Conservation (phyloP, 2,329 filamentous ascomycete species). For the Neurospora crassa region DNA sequence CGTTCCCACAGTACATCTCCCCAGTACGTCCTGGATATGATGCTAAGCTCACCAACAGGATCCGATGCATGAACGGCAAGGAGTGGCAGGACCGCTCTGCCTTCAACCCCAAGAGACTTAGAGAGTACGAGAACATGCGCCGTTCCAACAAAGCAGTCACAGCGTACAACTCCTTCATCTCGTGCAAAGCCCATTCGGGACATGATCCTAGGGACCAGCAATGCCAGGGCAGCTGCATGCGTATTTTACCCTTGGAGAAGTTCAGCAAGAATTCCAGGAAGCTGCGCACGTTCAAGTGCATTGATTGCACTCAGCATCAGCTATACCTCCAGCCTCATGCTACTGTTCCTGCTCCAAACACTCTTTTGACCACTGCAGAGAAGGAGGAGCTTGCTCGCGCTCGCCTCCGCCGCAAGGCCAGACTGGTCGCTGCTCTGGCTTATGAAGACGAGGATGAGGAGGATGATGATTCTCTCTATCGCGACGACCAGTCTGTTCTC, state of each 20-base stretch:
- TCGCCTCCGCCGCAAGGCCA: neutral
- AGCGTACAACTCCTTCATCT: conserved; percentile 17
- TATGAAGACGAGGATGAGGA: neutral
- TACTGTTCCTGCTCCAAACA: neutral
- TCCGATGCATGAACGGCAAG: conserved; percentile 22
- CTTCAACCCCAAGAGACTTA: conserved; percentile 23
- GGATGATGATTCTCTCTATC: neutral
- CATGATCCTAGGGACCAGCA: conserved; percentile 10
- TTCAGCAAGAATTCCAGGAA: neutral
- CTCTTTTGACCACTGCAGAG: neutral
- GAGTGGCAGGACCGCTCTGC: conserved; percentile 20
- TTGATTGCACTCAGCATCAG: neutral
- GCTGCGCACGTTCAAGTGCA: neutral
- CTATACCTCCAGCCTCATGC: neutral
- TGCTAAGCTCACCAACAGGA: conserved; percentile 11
- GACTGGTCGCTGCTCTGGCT: neutral
- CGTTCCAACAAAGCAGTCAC: conserved; percentile 8
- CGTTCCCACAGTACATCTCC: neutral
- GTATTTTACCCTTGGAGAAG: neutral
- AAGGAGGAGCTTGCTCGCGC: neutral
- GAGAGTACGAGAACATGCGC: conserved; percentile 16
- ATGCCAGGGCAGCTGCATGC: conserved; percentile 6
- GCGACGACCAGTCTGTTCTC: neutral
- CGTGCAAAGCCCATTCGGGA: conserved; percentile 21
- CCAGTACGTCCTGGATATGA: neutral